These are phyloP conservation scores for Mortierella alpina DNA, from an alignment of 192 early-diverging fungal genomes.

Conservation along the genomic window DNA sequence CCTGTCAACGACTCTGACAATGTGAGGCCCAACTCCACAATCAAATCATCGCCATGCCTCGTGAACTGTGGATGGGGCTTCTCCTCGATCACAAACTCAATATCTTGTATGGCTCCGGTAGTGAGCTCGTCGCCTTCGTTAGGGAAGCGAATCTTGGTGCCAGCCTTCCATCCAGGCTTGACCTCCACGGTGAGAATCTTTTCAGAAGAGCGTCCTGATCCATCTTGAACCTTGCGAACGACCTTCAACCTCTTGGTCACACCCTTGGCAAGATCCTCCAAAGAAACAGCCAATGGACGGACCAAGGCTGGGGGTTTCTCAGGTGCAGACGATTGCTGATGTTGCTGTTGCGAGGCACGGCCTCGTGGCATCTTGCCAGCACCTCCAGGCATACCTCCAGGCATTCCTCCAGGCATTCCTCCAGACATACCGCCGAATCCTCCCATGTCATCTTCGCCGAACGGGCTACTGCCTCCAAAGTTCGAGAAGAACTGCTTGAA, in stretches of 20 bases:
- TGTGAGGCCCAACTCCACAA: conserved; percentile 68
- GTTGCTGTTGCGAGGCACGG: conserved; percentile 16
- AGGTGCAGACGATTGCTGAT: conserved; percentile 18
- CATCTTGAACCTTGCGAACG: conserved; percentile 68
- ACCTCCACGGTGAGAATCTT: conserved; percentile 88
- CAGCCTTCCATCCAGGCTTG: conserved; percentile 97
- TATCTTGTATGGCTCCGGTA: conserved; percentile 83
- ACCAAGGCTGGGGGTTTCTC: conserved; percentile 74
- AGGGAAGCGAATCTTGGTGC: conserved; percentile 94
- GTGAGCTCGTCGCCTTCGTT: conserved; percentile 90
- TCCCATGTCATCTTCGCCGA: conserved; percentile 16
- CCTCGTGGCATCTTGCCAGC: neutral
- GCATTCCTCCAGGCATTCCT: conserved; percentile 34
- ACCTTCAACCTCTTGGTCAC: conserved; percentile 94
- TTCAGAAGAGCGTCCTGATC: conserved; percentile 67
- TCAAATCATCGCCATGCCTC: conserved; percentile 89
- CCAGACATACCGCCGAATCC: conserved; percentile 60
- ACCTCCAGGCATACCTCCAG: conserved; percentile 11
- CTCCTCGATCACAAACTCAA: conserved; percentile 95
- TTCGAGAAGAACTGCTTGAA: conserved; percentile 89
- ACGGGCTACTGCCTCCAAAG: conserved; percentile 62
- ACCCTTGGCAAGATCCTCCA: conserved; percentile 94
- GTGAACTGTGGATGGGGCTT: conserved; percentile 90
- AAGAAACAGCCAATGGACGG: conserved; percentile 77
- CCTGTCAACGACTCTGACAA: conserved; percentile 86